phyloP scores from a whole-genome alignment of 768 basidiomycete genomes.

The Phaffia tasmanica region DNA sequence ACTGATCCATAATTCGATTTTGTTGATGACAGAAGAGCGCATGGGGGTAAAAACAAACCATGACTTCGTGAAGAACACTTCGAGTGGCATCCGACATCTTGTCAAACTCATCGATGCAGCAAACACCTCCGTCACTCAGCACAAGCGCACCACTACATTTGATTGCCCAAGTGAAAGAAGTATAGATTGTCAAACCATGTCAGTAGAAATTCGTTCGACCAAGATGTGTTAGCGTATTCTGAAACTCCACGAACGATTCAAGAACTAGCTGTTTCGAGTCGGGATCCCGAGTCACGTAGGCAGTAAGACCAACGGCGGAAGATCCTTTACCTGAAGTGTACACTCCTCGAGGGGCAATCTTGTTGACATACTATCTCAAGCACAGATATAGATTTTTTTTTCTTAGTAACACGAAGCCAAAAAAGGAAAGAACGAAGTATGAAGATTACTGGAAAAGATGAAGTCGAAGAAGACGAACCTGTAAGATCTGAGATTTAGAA shows the following conservation, averaged over 20 bases:
- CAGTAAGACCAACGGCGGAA: constrained; percentile 95
- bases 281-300: constrained; percentile 94
- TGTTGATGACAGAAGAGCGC: background rate
- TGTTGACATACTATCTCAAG: constrained; percentile 76
- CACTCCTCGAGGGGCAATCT: constrained; percentile 93
- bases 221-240: background rate
- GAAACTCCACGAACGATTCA: constrained; percentile 55
- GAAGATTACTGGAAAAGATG: background rate
- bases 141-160: constrained; percentile 68
- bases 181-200: background rate
- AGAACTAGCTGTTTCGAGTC: constrained; percentile 96
- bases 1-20: constrained; percentile 23
- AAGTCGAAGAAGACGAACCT: constrained; percentile 45
- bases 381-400: constrained; percentile 18
- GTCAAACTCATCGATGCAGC: constrained; percentile 93
- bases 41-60: constrained; percentile 28
- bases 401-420: background rate
- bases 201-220: background rate
- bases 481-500: constrained; percentile 87
- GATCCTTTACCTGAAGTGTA: constrained; percentile 97
- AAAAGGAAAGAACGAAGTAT: background rate
- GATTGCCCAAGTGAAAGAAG: constrained; percentile 33
- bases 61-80: constrained; percentile 46
- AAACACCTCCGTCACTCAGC: constrained; percentile 88
- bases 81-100: constrained; percentile 46